Conservation (phyloP, 1,284 basidiomycete species). For the Cystobasidium pallidum region DNA sequence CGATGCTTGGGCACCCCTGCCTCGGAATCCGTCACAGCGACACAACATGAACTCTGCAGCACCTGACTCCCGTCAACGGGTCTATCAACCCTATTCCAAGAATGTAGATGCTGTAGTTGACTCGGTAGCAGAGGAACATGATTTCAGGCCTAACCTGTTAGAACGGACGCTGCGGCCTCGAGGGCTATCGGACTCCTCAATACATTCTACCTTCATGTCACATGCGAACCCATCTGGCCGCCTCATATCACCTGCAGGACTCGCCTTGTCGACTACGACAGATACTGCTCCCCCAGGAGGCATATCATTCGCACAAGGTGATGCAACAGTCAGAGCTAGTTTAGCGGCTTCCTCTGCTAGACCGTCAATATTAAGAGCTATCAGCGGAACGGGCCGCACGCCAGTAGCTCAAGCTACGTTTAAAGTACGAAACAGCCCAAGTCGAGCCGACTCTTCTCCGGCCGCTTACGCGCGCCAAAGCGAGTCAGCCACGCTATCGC, state of each 20-base stretch:
- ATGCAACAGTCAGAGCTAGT: slow-evolving; percentile 25
- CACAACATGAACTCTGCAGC: not conserved
- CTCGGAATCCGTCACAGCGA: slow-evolving; percentile 15
- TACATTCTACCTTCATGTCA: slow-evolving; percentile 74
- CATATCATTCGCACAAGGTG: slow-evolving; percentile 1
- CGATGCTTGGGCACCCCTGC: slow-evolving; percentile 41
- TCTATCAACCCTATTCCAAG: slow-evolving; percentile 60
- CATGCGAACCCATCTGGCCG: slow-evolving; percentile 50
- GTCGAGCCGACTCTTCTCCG: not conserved
- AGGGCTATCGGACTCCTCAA: slow-evolving; percentile 85
- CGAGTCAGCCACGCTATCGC: slow-evolving; percentile 8
- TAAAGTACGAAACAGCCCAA: not conserved
- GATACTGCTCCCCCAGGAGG: not conserved
- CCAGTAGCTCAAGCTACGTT: not conserved
- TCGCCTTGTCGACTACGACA: slow-evolving; percentile 31
- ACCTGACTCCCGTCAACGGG: slow-evolving; percentile 9
- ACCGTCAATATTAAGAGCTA: slow-evolving; percentile 30
- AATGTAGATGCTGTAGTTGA: slow-evolving; percentile 79
- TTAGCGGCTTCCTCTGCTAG: not conserved
- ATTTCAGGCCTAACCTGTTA: slow-evolving; percentile 60
- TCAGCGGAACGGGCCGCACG: slow-evolving; percentile 6
- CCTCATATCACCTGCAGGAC: slow-evolving; percentile 31
- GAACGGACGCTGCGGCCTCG: slow-evolving; percentile 72
- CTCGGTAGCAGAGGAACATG: slow-evolving; percentile 54
- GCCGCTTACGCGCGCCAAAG: not conserved